phyloP scores from a whole-genome alignment of 345 rosid species.

The Acer negundo region DNA sequence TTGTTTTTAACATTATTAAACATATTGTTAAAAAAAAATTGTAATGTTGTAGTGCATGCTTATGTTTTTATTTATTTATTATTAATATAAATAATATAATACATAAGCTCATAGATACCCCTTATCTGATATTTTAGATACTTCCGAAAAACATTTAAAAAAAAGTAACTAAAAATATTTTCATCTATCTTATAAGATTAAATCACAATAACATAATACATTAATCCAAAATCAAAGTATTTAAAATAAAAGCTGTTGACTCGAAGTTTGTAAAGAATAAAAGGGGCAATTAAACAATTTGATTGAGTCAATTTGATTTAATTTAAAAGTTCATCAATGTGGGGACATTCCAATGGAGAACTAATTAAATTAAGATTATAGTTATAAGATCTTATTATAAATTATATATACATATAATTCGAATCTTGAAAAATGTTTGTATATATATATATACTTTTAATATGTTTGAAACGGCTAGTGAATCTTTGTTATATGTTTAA shows the following conservation, averaged over 20 bases:
- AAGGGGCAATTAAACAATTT: not conserved
- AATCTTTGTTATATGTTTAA: not conserved
- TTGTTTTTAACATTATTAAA: not conserved
- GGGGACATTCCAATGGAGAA: not conserved
- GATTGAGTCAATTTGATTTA: not conserved
- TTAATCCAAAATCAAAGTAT: too few species aligned
- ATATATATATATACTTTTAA: too few species aligned
- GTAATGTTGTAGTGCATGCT: too few species aligned
- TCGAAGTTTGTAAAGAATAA: not conserved
- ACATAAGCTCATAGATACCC: too few species aligned
- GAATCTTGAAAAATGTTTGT: not conserved
- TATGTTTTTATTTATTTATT: too few species aligned
- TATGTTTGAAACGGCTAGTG: conserved; percentile 5
- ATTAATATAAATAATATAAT: too few species aligned
- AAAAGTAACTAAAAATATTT: too few species aligned
- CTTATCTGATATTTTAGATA: too few species aligned
- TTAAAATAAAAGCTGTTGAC: not conserved
- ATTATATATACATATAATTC: not conserved
- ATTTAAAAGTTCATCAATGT: not conserved
- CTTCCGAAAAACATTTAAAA: too few species aligned
- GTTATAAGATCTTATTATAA: not conserved
- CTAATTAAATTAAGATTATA: not conserved
- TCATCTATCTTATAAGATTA: not conserved
- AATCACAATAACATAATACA: too few species aligned
- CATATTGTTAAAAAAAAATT: too few species aligned